phyloP scores from a whole-genome alignment of 306 rosid genomes.

The Notholithocarpus densiflorus region DNA sequence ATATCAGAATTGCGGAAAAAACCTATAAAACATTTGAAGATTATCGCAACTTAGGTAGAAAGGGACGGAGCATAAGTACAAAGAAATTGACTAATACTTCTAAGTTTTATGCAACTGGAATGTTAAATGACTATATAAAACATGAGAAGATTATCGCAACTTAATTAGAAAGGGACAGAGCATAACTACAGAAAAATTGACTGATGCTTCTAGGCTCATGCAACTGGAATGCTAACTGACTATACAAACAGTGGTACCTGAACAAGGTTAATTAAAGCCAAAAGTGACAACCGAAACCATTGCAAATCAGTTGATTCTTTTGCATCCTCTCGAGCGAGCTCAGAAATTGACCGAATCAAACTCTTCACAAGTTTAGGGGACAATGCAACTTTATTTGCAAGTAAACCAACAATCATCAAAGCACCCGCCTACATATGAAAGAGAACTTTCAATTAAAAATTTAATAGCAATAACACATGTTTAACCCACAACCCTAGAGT shows the following conservation, averaged over 20 bases:
- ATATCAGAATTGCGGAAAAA: neutral
- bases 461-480: neutral
- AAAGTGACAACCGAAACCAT: conserved; percentile 71
- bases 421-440: conserved; percentile 72
- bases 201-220: neutral
- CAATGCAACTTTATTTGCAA: conserved; percentile 66
- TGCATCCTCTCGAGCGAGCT: conserved; percentile 61
- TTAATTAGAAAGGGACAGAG: neutral
- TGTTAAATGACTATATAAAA: conserved; percentile 3
- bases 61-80: neutral
- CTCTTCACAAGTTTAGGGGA: conserved; percentile 73
- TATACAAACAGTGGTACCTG: conserved; percentile 53
- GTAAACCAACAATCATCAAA: conserved; percentile 79
- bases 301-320: conserved; percentile 60
- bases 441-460: neutral
- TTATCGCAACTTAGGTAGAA: neutral
- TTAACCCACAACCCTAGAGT: neutral
- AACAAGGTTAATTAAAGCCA: conserved; percentile 75
- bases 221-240: neutral
- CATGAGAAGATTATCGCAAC: neutral
- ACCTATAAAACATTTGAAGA: neutral
- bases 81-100: neutral
- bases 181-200: neutral
- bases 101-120: neutral
- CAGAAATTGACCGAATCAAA: conserved; percentile 66